Base-by-base conservation (phyloP, 176 grass and related monocot genomes). In the Aegilops speltoides region DNA sequence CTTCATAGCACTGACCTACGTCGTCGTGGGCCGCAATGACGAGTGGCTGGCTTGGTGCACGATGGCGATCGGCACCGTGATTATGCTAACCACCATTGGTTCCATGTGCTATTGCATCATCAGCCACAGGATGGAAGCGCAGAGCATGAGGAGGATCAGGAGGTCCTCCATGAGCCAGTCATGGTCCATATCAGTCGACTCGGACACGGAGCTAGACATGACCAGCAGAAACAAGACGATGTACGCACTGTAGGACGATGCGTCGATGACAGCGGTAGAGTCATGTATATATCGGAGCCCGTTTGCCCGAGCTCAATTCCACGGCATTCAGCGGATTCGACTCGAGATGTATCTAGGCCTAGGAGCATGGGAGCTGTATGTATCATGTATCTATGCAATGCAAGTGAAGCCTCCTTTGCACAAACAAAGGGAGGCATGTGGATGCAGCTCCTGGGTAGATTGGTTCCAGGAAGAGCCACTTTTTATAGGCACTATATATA, bases 41-140 rank as follows among this genome's bases (percentile, higher is more conserved):
- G 57, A 37, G 82, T 98, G 96, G 96, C 62, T 98, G 86, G 95
- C 95, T 19, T 98, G 95, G 95, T 93, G 88, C 66, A 98, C 96
- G 13, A 98, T 98, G 96, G 93, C 19, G 5, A 95, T 98, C 6
- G 96, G 96, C 41, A 87, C 86, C 36, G 79, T 88, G 23, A 98
- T 84, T 16, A 98, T 98, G 96, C 86, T 95, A 63, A 79, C 89
- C 3, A 98, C 93, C 31, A 73, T 98, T 12, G 93, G 93, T 9
- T 93, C 88, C 2, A 98, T 98, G 96, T 93, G 91, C 83, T 98
- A 98, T 34, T 98, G 89, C 74, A 87, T 95, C 56, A 45, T 98
- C 62, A 70, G 78, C 84, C 96, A 98, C 68, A 84, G 93, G 82
- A 92, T 98, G 65, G 96, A 98, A 33, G 96, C 89, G 79, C 95